Evolutionary conservation across 1,139 yeast genomes (phyloP).

Genomic region (Kluyveromyces sp.): DNA sequence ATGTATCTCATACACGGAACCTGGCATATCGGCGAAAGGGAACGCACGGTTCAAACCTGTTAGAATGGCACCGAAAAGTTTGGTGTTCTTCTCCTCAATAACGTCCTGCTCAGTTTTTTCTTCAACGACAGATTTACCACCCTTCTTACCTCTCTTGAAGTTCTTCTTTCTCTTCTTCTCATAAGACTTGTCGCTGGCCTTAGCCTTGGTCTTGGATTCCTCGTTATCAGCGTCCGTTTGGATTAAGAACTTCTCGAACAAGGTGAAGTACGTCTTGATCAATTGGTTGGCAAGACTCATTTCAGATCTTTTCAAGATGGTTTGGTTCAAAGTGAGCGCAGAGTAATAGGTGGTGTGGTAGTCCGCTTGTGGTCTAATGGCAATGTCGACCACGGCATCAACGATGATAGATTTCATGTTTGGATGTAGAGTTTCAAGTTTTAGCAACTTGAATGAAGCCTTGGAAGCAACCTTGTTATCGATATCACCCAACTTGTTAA

Average conservation of each 20-base stretch:
- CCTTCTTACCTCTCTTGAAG: constrained; percentile 58
- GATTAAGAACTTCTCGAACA: constrained; percentile 75
- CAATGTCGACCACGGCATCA: constrained; percentile 71
- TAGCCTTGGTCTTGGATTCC: constrained; percentile 23
- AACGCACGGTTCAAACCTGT: constrained; percentile 96
- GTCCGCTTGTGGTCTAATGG: constrained; percentile 69
- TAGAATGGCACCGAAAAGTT: constrained; percentile 79
- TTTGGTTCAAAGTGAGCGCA: constrained; percentile 81
- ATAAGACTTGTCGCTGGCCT: constrained; percentile 31
- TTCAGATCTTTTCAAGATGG: constrained; percentile 74
- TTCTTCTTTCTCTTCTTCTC: constrained; percentile 47
- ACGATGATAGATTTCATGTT: constrained; percentile 83
- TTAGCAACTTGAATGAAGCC: constrained; percentile 72
- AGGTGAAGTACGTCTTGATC: constrained; percentile 75
- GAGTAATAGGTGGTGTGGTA: constrained; percentile 87
- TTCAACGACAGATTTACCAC: constrained; percentile 69
- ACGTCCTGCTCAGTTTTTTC: constrained; percentile 64
- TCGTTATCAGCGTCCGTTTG: constrained; percentile 48
- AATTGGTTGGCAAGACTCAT: constrained; percentile 71
- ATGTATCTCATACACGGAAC: constrained; percentile 66
- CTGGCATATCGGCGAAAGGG: constrained; percentile 79
- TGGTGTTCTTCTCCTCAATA: constrained; percentile 75
- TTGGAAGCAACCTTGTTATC: constrained; percentile 89
- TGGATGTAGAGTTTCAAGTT: constrained; percentile 87
- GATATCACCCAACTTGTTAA: constrained; percentile 87